Evolutionary conservation across 192 early-diverging fungal species (phyloP).

Genomic region (Lobosporangium transversale): DNA sequence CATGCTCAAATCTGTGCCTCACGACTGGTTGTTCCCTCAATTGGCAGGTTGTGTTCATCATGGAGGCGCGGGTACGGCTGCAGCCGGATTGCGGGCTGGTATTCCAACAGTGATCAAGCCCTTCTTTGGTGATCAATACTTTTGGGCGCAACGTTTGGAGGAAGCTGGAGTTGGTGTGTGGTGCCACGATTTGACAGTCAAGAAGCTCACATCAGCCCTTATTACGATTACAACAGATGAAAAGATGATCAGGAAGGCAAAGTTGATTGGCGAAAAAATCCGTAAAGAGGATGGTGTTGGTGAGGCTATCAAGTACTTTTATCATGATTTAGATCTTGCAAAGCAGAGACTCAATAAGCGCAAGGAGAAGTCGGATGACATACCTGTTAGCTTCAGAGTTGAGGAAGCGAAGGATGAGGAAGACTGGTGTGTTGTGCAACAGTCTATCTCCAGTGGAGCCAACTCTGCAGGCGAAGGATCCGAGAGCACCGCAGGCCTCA

Average conservation of each 20-base stretch:
- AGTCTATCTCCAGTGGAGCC: conserved; percentile 20
- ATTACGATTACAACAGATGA: conserved; percentile 63
- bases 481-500: conserved; percentile 31
- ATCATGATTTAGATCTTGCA: conserved; percentile 68
- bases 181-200: conserved; percentile 65
- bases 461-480: conserved; percentile 29
- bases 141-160: conserved; percentile 76
- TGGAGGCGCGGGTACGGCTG: conserved; percentile 81
- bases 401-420: conserved; percentile 35
- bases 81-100: conserved; percentile 78
- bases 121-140: conserved; percentile 76
- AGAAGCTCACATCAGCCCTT: conserved; percentile 62
- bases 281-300: conserved; percentile 67
- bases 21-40: conserved; percentile 82
- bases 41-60: conserved; percentile 77
- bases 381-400: conserved; percentile 28
- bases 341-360: conserved; percentile 48
- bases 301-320: conserved; percentile 68
- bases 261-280: conserved; percentile 63
- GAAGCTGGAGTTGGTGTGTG: conserved; percentile 70
- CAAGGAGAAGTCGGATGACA: conserved; percentile 41
- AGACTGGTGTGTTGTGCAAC: conserved; percentile 36
- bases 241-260: conserved; percentile 62
- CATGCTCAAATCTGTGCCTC: conserved; percentile 70
- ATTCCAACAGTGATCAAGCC: conserved; percentile 77